Evolutionary conservation across 2,329 filamentous ascomycete species (phyloP).

Genomic region (Didymella pomorum): DNA sequence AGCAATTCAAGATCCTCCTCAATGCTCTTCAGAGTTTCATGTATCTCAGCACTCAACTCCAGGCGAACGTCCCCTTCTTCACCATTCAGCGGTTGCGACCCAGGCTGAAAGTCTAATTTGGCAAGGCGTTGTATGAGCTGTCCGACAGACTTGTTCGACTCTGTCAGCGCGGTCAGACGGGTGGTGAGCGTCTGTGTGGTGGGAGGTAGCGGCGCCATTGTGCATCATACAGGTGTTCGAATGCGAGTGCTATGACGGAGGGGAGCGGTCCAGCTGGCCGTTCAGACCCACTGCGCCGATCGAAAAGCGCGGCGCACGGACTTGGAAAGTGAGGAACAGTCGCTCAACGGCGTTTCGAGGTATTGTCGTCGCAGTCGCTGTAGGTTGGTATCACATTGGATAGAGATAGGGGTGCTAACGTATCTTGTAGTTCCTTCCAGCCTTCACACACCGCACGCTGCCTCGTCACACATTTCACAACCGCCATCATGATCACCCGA

Average conservation of each 20-base stretch:
- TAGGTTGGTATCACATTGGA: background rate
- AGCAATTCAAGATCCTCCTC: constrained; percentile 86
- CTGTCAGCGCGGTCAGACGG: constrained; percentile 62
- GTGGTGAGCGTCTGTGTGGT: constrained; percentile 54
- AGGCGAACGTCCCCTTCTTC: constrained; percentile 71
- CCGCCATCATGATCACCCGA: constrained; percentile 75
- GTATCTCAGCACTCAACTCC: constrained; percentile 83
- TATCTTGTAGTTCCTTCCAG: background rate
- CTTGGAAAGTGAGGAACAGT: constrained; percentile 20
- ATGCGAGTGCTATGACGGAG: constrained; percentile 43
- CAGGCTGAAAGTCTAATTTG: constrained; percentile 68
- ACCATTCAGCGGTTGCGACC: constrained; percentile 65
- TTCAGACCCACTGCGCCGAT: constrained; percentile 24
- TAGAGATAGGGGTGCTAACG: background rate
- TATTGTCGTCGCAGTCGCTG: constrained; percentile 1
- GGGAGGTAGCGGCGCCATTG: constrained; percentile 47
- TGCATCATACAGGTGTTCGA: constrained; percentile 37
- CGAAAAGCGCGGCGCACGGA: constrained; percentile 32
- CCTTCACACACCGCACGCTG: background rate
- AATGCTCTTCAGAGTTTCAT: constrained; percentile 76
- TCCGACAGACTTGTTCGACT: constrained; percentile 61
- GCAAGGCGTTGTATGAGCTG: constrained; percentile 65
- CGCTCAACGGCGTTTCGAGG: background rate
- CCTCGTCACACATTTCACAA: constrained; percentile 1
- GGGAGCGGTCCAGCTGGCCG: constrained; percentile 27